Base-by-base conservation (phyloP, 2,329 filamentous ascomycete species). In the Exophiala lecanii-corni region DNA sequence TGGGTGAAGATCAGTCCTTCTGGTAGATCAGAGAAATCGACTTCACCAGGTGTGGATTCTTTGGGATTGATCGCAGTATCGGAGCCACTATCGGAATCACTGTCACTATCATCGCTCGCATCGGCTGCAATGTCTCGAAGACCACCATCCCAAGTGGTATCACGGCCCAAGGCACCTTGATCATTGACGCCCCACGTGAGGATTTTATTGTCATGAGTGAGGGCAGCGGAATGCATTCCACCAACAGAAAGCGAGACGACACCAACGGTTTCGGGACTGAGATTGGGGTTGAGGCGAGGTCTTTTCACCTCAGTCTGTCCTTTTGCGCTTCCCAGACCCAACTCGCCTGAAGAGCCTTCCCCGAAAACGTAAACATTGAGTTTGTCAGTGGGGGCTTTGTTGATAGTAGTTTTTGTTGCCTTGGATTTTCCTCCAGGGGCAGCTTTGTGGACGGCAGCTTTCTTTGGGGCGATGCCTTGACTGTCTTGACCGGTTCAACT, bases 151-250 rank as follows among this genome's bases (percentile, higher is more conserved):
- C 78, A 81, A 9, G 68, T 69, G 3, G 84, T 89, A 59, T 86
- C 77, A 57, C 87, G 75, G 32, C 86, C 87, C 15, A 92, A 74
- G 5, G 86, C 84, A 49, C 82, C 82, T 57, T 88, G 79, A 59
- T 91, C 86, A 60, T 92, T 92, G 54, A 91, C 86, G 40, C 87
- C 87, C 87, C 86, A 94, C n/a, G 85, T 89, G 41, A 89, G 66
- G 53, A 92, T 84, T 66, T 78, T 81, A 69, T 88, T 86, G 62
- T 89, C 82, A 47, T 79, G 74, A 33, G 86, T 91, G 35, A 92
- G 68, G 4, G 81, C 86, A 41, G 82, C 73, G 37, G 74, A 78
- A 65, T 94, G 87, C 82, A 91, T 89, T 40, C 85, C 86, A 47
- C 82, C 39, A 73, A 78, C 43, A 73, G 81, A 49, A 73, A 86